A percentile compares a stretch with the other conserved stretches of the same genome.
Conservation (phyloP, 2,329 filamentous ascomycete species). For the Rhynchosporium secalis region DNA sequence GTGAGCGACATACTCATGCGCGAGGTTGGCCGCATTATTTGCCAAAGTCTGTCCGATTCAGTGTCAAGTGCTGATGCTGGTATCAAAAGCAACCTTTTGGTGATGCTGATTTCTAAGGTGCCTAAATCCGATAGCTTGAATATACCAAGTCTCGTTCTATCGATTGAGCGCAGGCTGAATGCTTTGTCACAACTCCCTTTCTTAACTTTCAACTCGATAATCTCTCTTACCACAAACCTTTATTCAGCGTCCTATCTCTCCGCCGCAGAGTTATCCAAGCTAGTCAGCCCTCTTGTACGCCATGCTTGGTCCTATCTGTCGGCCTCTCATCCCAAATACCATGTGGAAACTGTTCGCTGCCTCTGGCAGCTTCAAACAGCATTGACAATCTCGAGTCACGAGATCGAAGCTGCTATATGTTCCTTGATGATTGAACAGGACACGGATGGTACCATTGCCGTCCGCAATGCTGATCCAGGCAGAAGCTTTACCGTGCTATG, state of each 20-base stretch:
- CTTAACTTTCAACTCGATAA: conserved; percentile 56
- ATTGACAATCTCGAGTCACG: conserved; percentile 64
- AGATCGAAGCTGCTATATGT: conserved; percentile 78
- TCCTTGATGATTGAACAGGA: conserved; percentile 63
- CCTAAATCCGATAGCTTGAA: conserved; percentile 49
- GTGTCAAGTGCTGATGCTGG: conserved; percentile 51
- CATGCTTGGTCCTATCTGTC: conserved; percentile 80
- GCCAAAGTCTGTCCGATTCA: conserved; percentile 47
- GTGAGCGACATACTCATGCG: conserved; percentile 64
- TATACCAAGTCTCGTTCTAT: conserved; percentile 49
- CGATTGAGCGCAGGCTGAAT: conserved; percentile 52
- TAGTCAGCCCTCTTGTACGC: conserved; percentile 68
- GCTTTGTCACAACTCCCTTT: conserved; percentile 48
- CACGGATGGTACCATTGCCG: conserved; percentile 48
- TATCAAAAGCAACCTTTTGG: conserved; percentile 59
- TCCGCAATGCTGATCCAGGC: conserved; percentile 58
- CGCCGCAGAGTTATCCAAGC: conserved; percentile 53
- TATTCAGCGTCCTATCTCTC: conserved; percentile 55
- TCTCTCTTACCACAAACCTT: conserved; percentile 59
- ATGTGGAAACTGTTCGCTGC: conserved; percentile 85
- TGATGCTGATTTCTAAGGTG: conserved; percentile 56
- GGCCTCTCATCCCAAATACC: conserved; percentile 83
- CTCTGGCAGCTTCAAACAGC: conserved; percentile 82
- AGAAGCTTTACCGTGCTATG: conserved; percentile 75
- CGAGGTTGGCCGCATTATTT: conserved; percentile 56